Base-by-base conservation (phyloP, 495 filamentous ascomycete genomes). In the Polyplosphaeria fusca region DNA sequence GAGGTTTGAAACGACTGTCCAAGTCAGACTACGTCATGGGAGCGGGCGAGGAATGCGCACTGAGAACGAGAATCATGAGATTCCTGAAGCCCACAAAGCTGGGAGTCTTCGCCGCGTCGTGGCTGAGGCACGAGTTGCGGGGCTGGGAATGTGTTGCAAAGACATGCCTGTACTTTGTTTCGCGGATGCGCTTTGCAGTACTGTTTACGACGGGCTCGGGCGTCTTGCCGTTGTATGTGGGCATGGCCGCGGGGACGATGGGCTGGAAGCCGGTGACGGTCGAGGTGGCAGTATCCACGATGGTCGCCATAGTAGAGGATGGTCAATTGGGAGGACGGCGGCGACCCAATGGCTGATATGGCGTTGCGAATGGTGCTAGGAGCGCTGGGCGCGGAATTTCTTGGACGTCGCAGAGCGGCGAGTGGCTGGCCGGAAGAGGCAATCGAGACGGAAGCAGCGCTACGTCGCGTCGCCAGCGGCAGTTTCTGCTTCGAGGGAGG, bases 81-180 rank as follows among this genome's bases (percentile, higher is more conserved):
- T 98, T 98, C 27, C 91, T 78, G 64, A 98, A 97, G 0, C 93
- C 93, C 38, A 95, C 69, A 67, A 96, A 97, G 67, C 87, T 95
- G 19, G 91, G 87, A 14, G 83, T 73, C 7, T 71, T 74, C 38
- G 80, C 74, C 0, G 89, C 75, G 66, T 96, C 93, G 48, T 88
- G 84, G 73, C 89, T 95, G 18, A 98, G 77, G 60, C 87, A 89
- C 18, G 93, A 95, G 38, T 86, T 82, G 16, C 78, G 79, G 27
- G 76, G 70, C 57, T 79, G 59, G 11, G 85, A 83, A 71, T 98
- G 93, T 38, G 92, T 82, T 12, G 90, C 89, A 59, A 85, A 86
- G 46, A 92, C 79, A 82, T 98, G 93, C 53, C 85, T 85, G 74
- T 96, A 97, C 69, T 87, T 88, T 53, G 69, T 76, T 27, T 68